Evolutionary conservation across 129 eudicot genomes (phyloP).

Genomic region (Dittrichia graveolens): DNA sequence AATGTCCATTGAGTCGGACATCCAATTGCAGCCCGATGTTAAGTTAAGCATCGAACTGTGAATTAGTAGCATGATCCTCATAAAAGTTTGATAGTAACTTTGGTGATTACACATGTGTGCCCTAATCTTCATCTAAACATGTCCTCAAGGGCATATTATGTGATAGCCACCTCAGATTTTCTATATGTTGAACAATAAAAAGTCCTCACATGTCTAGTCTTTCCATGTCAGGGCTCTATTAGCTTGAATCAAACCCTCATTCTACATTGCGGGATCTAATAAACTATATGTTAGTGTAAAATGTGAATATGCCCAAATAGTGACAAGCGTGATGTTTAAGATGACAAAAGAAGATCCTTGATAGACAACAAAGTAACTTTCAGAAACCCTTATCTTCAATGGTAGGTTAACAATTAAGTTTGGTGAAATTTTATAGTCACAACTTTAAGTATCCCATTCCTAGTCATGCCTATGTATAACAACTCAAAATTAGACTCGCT

Average conservation of each 20-base stretch:
- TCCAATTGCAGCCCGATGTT: too few species aligned
- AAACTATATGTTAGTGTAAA: background rate
- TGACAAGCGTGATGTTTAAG: conserved; percentile 1
- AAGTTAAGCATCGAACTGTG: background rate
- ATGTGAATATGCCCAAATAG: background rate
- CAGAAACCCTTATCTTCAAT: conserved; percentile 7
- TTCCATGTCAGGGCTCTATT: background rate
- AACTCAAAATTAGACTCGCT: too few species aligned
- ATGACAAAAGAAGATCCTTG: conserved; percentile 13
- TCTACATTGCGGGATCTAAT: background rate
- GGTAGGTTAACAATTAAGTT: conserved; percentile 2
- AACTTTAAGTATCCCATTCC: background rate
- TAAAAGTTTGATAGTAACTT: conserved; percentile 8
- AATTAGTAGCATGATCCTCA: conserved; percentile 2
- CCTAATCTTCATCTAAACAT: conserved; percentile 18
- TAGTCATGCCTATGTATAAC: conserved; percentile 4
- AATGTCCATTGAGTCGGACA: too few species aligned
- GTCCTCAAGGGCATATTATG: conserved; percentile 4
- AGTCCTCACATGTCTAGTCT: background rate
- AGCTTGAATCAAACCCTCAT: conserved; percentile 12
- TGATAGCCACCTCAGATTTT: background rate
- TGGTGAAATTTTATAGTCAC: conserved; percentile 11
- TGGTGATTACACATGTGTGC: conserved; percentile 16
- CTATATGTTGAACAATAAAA: background rate
- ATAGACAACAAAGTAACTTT: conserved; percentile 1